A percentile compares a stretch with the other conserved stretches of the same genome.
Evolutionary conservation across 768 basidiomycete species (phyloP).

Genomic region (Tylopilus sp.): DNA sequence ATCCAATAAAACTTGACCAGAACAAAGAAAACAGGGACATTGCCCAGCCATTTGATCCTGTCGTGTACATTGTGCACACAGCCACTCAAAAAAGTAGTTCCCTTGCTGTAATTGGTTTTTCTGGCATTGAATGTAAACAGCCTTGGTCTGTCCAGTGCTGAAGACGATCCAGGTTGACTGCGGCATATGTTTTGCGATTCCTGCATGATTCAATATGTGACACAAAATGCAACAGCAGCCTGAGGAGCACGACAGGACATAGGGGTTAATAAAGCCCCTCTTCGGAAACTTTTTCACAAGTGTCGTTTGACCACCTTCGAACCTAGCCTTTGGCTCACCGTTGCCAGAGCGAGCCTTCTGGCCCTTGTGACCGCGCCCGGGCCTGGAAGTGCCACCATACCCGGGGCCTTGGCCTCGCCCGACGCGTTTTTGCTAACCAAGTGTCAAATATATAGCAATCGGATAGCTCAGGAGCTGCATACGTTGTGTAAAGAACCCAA

Average conservation of each 20-base stretch:
- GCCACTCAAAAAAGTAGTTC: conserved; percentile 81
- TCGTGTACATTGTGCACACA: conserved; percentile 87
- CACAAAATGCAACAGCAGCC: background rate
- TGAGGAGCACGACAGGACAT: conserved; percentile 32
- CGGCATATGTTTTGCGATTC: conserved; percentile 70
- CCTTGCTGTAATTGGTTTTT: conserved; percentile 82
- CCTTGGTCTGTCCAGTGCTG: conserved; percentile 90
- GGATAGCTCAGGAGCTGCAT: conserved; percentile 11
- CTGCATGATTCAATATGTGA: conserved; percentile 39
- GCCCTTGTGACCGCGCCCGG: conserved; percentile 93
- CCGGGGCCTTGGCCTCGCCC: conserved; percentile 92
- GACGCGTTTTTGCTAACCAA: conserved; percentile 81
- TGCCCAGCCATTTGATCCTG: conserved; percentile 88
- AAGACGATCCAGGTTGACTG: conserved; percentile 83
- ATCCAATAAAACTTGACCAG: background rate
- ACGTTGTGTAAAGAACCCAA: conserved; percentile 68
- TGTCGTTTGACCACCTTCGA: conserved; percentile 97
- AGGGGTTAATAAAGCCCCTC: conserved; percentile 92
- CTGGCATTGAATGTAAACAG: conserved; percentile 70
- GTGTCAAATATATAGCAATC: conserved; percentile 4
- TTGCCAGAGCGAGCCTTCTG: conserved; percentile 91
- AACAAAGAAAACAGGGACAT: conserved; percentile 44
- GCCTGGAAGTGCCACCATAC: conserved; percentile 87
- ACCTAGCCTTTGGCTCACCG: conserved; percentile 76
- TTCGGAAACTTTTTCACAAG: conserved; percentile 90